Evolutionary conservation across 768 basidiomycete species (phyloP).

Genomic region (Termitomyces sp.): DNA sequence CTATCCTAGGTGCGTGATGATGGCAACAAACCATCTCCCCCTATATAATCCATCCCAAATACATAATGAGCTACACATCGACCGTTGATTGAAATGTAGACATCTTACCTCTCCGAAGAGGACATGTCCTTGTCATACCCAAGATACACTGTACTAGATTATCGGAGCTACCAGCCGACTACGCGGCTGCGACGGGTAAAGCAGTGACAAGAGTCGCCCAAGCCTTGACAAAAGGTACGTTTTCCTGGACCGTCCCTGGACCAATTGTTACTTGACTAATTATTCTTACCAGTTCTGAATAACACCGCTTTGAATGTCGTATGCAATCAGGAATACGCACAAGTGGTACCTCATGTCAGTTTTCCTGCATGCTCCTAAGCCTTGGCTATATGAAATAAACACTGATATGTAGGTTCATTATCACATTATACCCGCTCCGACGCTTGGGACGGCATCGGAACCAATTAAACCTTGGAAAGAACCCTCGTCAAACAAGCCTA

Average conservation of each 20-base stretch:
- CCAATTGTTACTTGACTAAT: conserved; percentile 3
- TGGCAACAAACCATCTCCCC: background rate
- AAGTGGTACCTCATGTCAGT: conserved; percentile 71
- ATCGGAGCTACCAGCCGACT: conserved; percentile 58
- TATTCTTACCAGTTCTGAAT: conserved; percentile 37
- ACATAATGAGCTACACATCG: background rate
- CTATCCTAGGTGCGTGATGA: conserved; percentile 48
- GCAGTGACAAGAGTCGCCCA: conserved; percentile 57
- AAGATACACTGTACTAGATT: conserved; percentile 57
- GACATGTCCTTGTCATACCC: conserved; percentile 69
- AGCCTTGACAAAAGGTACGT: conserved; percentile 55
- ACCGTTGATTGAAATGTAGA: conserved; percentile 30
- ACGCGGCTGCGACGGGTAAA: conserved; percentile 52
- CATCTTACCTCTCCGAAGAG: conserved; percentile 60
- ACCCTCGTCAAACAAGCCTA: conserved; percentile 22
- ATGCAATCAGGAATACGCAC: conserved; percentile 79
- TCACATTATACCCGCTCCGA: conserved; percentile 71
- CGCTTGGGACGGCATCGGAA: conserved; percentile 21
- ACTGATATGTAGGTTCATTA: conserved; percentile 54
- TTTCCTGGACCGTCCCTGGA: background rate
- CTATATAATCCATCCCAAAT: background rate
- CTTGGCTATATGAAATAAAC: background rate
- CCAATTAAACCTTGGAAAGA: conserved; percentile 1
- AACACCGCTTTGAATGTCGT: conserved; percentile 72
- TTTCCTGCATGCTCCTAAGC: background rate